A percentile compares a stretch with the other conserved stretches of the same genome.
These are phyloP conservation scores for Crithidia thermophila DNA, from an alignment of 208 protist genomes.

Conservation along the genomic window DNA sequence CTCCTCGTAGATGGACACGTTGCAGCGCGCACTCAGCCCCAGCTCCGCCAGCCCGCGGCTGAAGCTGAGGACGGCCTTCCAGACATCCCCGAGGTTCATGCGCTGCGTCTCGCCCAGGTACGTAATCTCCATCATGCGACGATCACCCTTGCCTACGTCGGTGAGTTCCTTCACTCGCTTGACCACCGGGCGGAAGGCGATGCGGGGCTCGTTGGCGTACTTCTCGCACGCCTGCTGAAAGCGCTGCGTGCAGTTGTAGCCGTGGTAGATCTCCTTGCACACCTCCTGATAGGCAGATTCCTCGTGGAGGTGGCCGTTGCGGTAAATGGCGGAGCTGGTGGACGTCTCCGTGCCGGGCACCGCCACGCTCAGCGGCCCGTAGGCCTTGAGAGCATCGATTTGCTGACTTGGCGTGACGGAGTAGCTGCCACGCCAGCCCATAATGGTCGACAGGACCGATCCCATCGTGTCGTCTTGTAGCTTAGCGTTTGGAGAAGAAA, in stretches of 20 bases:
- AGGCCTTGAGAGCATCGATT: conserved; percentile 20
- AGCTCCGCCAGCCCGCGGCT: conserved; percentile 57
- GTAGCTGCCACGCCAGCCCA: background rate
- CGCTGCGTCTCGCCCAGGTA: conserved; percentile 42
- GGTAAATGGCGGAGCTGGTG: conserved; percentile 46
- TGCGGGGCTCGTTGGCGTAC: conserved; percentile 18
- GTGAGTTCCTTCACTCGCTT: conserved; percentile 34
- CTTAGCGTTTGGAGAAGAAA: background rate
- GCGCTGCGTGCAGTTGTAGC: conserved; percentile 29
- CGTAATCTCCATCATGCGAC: conserved; percentile 36
- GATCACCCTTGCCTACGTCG: conserved; percentile 1
- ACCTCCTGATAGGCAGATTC: conserved; percentile 19
- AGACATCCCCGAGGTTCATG: conserved; percentile 48
- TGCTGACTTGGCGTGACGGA: background rate
- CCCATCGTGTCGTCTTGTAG: background rate
- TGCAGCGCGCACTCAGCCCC: conserved; percentile 34
- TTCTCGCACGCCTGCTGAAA: conserved; percentile 30
- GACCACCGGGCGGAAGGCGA: conserved; percentile 52
- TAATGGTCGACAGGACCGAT: background rate
- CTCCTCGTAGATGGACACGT: conserved; percentile 79
- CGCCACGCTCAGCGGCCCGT: conserved; percentile 33
- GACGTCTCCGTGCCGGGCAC: conserved; percentile 50
- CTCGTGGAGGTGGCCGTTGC: conserved; percentile 30
- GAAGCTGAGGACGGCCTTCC: conserved; percentile 44
- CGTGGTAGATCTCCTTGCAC: conserved; percentile 17